phyloP scores from a whole-genome alignment of 2,329 filamentous ascomycete genomes.

The Colletotrichum siamense region DNA sequence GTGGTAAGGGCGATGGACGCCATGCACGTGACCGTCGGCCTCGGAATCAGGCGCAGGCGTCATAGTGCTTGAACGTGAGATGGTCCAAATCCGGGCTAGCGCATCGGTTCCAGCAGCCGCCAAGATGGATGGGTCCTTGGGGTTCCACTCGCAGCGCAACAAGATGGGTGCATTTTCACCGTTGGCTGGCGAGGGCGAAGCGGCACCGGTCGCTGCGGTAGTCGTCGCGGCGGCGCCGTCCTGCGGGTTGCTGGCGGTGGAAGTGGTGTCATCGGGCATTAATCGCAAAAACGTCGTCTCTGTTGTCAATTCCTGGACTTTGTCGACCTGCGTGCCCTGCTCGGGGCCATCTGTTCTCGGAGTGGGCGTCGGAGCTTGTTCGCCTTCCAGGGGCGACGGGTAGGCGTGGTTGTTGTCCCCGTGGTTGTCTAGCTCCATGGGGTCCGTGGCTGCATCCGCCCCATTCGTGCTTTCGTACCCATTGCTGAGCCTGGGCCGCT shows the following conservation, averaged over 20 bases:
- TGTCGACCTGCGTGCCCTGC: conserved; percentile 68
- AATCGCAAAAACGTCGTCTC: conserved; percentile 68
- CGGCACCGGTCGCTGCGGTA: conserved; percentile 35
- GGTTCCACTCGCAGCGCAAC: conserved; percentile 74
- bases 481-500: conserved; percentile 66
- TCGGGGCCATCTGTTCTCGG: conserved; percentile 67
- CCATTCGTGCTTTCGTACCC: conserved; percentile 59
- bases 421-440: conserved; percentile 65
- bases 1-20: conserved; percentile 44
- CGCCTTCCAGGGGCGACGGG: conserved; percentile 67
- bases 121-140: conserved; percentile 67
- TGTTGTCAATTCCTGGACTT: conserved; percentile 64
- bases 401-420: conserved; percentile 65
- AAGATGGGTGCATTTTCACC: conserved; percentile 63
- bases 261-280: conserved; percentile 41
- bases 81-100: conserved; percentile 72
- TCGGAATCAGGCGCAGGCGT: conserved; percentile 14
- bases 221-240: conserved; percentile 38
- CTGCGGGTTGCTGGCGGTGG: conserved; percentile 18
- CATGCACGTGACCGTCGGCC: conserved; percentile 47
- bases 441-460: conserved; percentile 50
- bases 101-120: conserved; percentile 73
- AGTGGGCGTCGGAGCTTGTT: conserved; percentile 57
- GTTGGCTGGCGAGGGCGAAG: conserved; percentile 35
- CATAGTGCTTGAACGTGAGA: conserved; percentile 57